Base-by-base conservation (phyloP, 2,329 filamentous ascomycete species). In the Massarina eburnea region DNA sequence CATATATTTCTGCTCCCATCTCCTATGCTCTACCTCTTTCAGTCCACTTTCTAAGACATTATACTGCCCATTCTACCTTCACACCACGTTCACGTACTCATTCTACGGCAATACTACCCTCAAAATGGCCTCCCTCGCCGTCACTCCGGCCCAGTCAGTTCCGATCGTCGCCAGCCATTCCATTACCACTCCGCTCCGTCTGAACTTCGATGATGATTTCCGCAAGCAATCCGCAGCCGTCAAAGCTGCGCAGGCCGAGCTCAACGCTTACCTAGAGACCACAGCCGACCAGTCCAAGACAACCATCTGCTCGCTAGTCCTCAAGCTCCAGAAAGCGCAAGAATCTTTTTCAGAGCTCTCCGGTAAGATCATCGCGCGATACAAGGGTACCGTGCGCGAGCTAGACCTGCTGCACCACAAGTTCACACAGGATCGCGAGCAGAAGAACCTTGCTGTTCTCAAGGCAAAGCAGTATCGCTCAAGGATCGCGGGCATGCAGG, bases 301-400 rank as follows among this genome's bases (percentile, higher is more conserved):
- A 6, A 4, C 12, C 12, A 32, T 32, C 29, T n/a, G 17, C 6
- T 12, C 14, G 6, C 12, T 32, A 6, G 14, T 32, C 6, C 29
- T n/a, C 14, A 32, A 32, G 29, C 29, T 32, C 6, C 29, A 32
- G 29, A 32, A 32, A 6, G 12, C 14, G 29, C 12, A 14, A 6
- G 17, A 32, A 15, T 6, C 18, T 17, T 36, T 22, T 26, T 30
- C 29, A 15, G 30, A 41, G 21, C 37, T 45, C 14, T 35, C 33
- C 3, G 33, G 20, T 9, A 7, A 33, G 14, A 45, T 45, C 43
- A 45, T 41, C 22, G 29, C 37, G 3, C 8, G 36, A 21, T 45
- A 45, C 38, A 45, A 41, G 32, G 19, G 27, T 10, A 14, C 26
- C 8, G 41, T 41, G 22, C 17, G 19, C 18, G 38, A 36, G 17